Evolutionary conservation across 805 yeast species (phyloP), one percentile per base, ranked within the genome.

Genomic region (Cyberlindnera mrakii): DNA sequence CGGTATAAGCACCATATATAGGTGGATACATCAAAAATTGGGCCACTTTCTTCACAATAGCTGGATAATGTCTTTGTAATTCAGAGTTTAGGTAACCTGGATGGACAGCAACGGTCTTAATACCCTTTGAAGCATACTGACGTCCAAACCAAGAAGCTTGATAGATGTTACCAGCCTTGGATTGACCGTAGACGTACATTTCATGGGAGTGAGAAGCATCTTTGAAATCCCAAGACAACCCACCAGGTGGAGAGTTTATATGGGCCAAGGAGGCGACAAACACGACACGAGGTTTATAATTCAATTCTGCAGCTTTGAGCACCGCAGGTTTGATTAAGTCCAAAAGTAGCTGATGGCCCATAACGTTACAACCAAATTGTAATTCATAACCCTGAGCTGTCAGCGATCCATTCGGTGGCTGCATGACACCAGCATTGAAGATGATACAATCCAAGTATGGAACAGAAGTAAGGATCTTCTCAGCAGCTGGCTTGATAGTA

Each of bases 321-420:
- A 75, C 46, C 5, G 71, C 46, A 8, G 72, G 71, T 20, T 59
- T 61, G 37, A 72, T 52, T 20, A 62, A 53, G 42, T 63, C 63
- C 47, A 72, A 68, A 17, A 75, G 55, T n/a, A 72, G 52, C 41
- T 64, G 71, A 23, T 74, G 72, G 2, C 72, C 80, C 14, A 76
- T 48, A 16, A 54, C 65, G 53, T 75, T 76, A 16, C 70, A 66
- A 9, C 76, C 80, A 33, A 72, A 55, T 41, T 70, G 74, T 31
- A 61, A 42, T 40, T 75, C 80, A 43, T 60, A 65, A 8, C 75
- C 77, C 55, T 75, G 77, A 10, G 40, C 54, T 5, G 78, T 65
- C 29, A 44, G 46, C 8, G 67, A 48, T 1, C 64, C 68, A 20
- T 38, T 39, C 4, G 73, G 68, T 3, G 70, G 69, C 9, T 42